These are phyloP conservation scores for Cokeromyces recurvatus DNA, from an alignment of 371 early-diverging fungal species.

Conservation along the genomic window DNA sequence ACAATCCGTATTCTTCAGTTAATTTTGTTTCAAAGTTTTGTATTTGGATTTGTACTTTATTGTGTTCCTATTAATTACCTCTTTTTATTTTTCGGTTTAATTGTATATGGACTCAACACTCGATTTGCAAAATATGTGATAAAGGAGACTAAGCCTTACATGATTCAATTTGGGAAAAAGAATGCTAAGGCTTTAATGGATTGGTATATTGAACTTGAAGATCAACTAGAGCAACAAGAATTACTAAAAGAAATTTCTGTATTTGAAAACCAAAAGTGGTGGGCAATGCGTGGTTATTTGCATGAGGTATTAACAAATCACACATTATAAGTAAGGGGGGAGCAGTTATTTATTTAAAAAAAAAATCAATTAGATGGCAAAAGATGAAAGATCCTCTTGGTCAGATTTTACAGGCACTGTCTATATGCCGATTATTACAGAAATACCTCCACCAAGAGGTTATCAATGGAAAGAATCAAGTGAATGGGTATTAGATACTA, in stretches of 20 bases:
- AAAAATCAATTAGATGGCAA: conserved; percentile 10
- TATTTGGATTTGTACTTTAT: conserved; percentile 3
- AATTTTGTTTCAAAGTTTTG: conserved; percentile 11
- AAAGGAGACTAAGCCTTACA: conserved; percentile 10
- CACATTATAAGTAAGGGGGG: too few relatives aligned
- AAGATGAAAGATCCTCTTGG: conserved; percentile 16
- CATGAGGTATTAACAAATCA: conserved; percentile 4
- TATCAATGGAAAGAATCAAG: conserved; percentile 17
- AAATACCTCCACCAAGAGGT: conserved; percentile 17
- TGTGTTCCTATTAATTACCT: conserved; percentile 9
- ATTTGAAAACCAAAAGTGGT: conserved; percentile 28
- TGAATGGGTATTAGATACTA: conserved; percentile 22
- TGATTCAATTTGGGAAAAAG: conserved; percentile 11
- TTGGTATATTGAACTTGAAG: conserved; percentile 22
- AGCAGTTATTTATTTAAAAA: too few relatives aligned
- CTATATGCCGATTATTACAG: conserved; percentile 11
- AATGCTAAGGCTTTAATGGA: not conserved
- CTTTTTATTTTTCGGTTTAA: conserved; percentile 8
- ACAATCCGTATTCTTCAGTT: conserved; percentile 29
- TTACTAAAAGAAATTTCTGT: conserved; percentile 16
- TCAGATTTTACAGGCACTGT: conserved; percentile 15
- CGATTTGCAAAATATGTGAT: conserved; percentile 11
- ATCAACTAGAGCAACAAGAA: conserved; percentile 8
- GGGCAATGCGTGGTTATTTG: conserved; percentile 12
- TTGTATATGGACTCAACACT: conserved; percentile 14